These are phyloP conservation scores for Jaapia argillacea DNA, from an alignment of 768 basidiomycete species.

Conservation along the genomic window DNA sequence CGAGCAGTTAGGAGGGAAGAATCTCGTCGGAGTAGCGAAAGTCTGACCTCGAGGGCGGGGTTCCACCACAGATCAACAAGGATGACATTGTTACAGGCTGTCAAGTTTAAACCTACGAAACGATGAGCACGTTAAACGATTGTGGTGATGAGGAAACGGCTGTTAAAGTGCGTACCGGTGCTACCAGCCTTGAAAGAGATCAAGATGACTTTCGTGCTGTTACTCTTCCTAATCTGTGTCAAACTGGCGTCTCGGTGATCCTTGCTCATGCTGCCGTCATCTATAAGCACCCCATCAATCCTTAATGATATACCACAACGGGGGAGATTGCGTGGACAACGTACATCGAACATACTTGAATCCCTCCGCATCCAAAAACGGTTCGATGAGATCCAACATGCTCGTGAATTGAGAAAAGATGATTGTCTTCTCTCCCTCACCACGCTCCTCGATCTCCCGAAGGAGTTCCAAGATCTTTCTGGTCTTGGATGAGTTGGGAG, in stretches of 20 bases:
- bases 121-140: conserved; percentile 1
- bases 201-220: conserved; percentile 62
- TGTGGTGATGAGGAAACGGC: neutral
- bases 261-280: conserved; percentile 81
- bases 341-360: conserved; percentile 80
- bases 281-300: conserved; percentile 30
- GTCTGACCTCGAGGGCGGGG: conserved; percentile 67
- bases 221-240: conserved; percentile 55
- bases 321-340: conserved; percentile 21
- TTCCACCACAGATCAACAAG: conserved; percentile 96
- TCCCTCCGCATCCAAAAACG: conserved; percentile 61
- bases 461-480: conserved; percentile 73
- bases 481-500: conserved; percentile 79
- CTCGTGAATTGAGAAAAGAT: conserved; percentile 92
- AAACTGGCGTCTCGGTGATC: conserved; percentile 70
- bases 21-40: conserved; percentile 10
- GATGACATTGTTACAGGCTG: conserved; percentile 90
- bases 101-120: conserved; percentile 75
- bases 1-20: neutral
- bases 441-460: conserved; percentile 46
- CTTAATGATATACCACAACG: conserved; percentile 3
- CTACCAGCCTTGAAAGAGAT: conserved; percentile 96
- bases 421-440: conserved; percentile 81
- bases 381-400: conserved; percentile 80
- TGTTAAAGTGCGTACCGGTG: conserved; percentile 44